A percentile compares a stretch with the other conserved stretches of the same genome.
These are phyloP conservation scores for Elasticomyces elasticus DNA, from an alignment of 495 filamentous ascomycete species.

Conservation along the genomic window DNA sequence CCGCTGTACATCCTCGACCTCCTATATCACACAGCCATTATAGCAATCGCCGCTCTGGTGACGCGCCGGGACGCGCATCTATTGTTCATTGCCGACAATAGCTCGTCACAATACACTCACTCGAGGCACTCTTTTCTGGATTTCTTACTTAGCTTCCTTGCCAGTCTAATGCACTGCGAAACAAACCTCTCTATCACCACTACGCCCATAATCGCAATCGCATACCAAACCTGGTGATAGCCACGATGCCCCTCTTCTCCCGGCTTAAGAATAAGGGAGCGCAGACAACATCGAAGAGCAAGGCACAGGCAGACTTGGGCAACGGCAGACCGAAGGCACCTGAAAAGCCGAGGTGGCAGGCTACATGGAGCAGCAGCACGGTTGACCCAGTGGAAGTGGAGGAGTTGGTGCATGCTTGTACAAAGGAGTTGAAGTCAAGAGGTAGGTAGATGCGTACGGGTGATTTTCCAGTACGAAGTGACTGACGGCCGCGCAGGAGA, in stretches of 20 bases:
- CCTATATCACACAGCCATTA: neutral
- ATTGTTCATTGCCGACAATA: neutral
- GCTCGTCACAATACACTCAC: neutral
- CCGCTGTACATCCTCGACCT: neutral
- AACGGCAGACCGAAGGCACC: constrained; percentile 38
- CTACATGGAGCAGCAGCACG: constrained; percentile 78
- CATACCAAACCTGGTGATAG: neutral
- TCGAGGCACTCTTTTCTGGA: neutral
- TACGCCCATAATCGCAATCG: neutral
- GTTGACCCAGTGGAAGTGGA: constrained; percentile 86
- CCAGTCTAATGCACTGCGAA: neutral
- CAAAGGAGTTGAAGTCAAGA: constrained; percentile 85
- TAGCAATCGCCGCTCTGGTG: neutral
- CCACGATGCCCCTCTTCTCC: constrained; percentile 33
- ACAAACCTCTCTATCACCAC: neutral
- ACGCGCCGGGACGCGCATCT: neutral
- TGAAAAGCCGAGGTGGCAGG: constrained; percentile 71
- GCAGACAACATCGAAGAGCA: constrained; percentile 38
- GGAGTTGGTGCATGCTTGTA: constrained; percentile 73
- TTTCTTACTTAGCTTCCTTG: neutral
- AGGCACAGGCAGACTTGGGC: constrained; percentile 44
- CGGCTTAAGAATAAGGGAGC: constrained; percentile 32
- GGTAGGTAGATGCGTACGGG: constrained; percentile 45
- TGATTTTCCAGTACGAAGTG: neutral
- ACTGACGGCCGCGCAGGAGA: constrained; percentile 18